Base-by-base conservation (phyloP, 352 stramenopile species). In the Pythium angustatum region DNA sequence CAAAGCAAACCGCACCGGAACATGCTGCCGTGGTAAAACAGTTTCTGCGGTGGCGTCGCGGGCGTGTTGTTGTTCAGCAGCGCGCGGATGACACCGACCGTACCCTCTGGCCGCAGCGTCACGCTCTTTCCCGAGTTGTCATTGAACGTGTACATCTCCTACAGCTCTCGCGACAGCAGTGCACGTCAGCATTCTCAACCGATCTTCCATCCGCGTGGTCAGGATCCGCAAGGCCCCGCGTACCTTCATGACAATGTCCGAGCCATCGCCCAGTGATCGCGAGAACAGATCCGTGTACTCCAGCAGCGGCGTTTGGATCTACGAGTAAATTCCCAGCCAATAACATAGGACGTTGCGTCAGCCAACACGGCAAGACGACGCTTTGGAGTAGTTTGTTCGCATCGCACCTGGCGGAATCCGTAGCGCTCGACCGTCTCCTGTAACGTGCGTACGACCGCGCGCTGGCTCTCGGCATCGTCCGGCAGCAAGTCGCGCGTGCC, bases 131-230 rank as follows among this genome's bases (percentile, higher is more conserved):
- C 81, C 28, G 87, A 96, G 47, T 96, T 94, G 68, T 96, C 87
- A 27, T 79, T 44, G 54, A 96, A 96, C 38, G 85, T 96, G 64
- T 96, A 96, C 87, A 96, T 96, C 49, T 96, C 87, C 87, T 96
- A 59, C 49, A 15, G 30, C 30, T 28, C 21, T 21, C 36, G 9
- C 8, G 31, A 8, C 2, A 33, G n/a, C 22, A 9, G 45, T 36
- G 3, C n/a, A 21, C 21, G 19, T 3, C 19, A 19, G 3, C 40
- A n/a, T 43, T 17, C 11, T n/a, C 36, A 43, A 43, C 3, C 6
- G 36, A 17, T n/a, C n/a, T n/a, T 11, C 12, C 44, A 8, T 19
- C 31, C 21, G 15, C 55, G 48, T 26, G 12, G n/a, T n/a, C n/a
- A n/a, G n/a, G n/a, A n/a, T n/a, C n/a, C n/a, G n/a, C n/a, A n/a